Percentiles rank a stretch among this genome's conserved stretches.
phyloP scores from a whole-genome alignment of 73 alveolate genomes.

The Symbiodinium natans region DNA sequence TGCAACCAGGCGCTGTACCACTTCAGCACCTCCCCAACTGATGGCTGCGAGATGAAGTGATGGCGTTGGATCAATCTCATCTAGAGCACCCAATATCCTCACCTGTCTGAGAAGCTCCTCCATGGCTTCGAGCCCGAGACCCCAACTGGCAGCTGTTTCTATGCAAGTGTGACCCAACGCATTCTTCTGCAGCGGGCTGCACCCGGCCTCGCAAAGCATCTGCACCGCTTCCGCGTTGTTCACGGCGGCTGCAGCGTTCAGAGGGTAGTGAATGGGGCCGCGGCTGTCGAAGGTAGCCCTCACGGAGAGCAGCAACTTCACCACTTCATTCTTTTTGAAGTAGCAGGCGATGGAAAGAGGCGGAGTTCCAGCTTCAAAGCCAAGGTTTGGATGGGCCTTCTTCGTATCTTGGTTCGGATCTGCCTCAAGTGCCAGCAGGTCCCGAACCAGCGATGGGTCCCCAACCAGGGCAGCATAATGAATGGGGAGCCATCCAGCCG shows the following conservation, averaged over 20 bases:
- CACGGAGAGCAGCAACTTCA: background rate
- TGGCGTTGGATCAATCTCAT: constrained; percentile 6
- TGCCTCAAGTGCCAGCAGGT: background rate
- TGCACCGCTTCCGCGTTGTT: constrained; percentile 33
- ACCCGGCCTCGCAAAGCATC: constrained; percentile 36
- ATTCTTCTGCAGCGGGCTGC: constrained; percentile 31
- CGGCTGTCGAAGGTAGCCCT: background rate
- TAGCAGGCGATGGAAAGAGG: background rate
- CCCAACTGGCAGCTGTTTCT: background rate
- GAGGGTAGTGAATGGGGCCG: constrained; percentile 24
- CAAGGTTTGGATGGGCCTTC: constrained; percentile 3
- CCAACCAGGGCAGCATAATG: constrained; percentile 10
- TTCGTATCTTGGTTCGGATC: background rate
- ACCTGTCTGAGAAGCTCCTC: constrained; percentile 21
- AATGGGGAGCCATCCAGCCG: background rate
- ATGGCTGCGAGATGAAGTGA: background rate
- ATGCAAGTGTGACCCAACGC: constrained; percentile 3
- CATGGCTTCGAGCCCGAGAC: constrained; percentile 22
- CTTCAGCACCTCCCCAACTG: constrained; percentile 28
- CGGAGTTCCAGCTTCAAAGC: background rate
- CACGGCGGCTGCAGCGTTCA: background rate
- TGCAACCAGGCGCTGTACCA: constrained; percentile 25
- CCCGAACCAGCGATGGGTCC: background rate
- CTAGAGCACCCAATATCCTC: background rate
- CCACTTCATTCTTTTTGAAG: background rate